Base-by-base conservation (phyloP, 163 green algal genomes). In the Prototheca cutis region DNA sequence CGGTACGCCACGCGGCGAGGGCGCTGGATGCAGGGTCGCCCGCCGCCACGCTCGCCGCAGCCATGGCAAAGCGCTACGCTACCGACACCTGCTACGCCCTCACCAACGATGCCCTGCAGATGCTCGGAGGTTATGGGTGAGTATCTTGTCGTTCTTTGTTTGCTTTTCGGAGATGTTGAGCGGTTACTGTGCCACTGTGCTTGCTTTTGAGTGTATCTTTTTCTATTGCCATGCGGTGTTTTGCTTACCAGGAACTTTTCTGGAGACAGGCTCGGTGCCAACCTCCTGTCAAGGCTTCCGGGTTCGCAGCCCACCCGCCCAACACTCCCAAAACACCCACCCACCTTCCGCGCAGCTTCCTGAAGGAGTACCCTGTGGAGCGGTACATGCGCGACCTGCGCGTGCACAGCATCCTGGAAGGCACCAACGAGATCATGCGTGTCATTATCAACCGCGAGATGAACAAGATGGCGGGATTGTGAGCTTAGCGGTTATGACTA, bases 401-500 rank as follows among this genome's bases (percentile, higher is more conserved):
- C 3, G 85, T 94, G 40, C 85, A 93, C 70, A 83, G 66, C 55
- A 90, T 94, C 34, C 69, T 94, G 61, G 85, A 67, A 55, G 85
- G 84, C 32, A 91, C 84, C 42, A 92, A 92, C 48, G 81, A 92
- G 70, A 78, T 91, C 61, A 92, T 92, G 84, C 51, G 81, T 13
- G 33, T 90, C 23, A 82, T 91, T 53, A 84, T 91, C 29, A 23
- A 56, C 47, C 28, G 67, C 1, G 68, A 86, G 63, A 55, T 85
- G 36, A 51, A 76, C n/a, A 75, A 67, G 52, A 40, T 68, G 3
- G 47, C 62, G 27, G 51, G 49, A 3, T 47, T 65, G 58, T 70
- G 32, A 52, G 19, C 8, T 17, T 25, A 29, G 42, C 36, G 36
- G 10, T 45, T 13, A 45, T 45, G 10, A 45, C n/a, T n/a, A n/a